These are phyloP conservation scores for Proliferodiscus dingleyae DNA, from an alignment of 2,329 filamentous ascomycete species.

Conservation along the genomic window DNA sequence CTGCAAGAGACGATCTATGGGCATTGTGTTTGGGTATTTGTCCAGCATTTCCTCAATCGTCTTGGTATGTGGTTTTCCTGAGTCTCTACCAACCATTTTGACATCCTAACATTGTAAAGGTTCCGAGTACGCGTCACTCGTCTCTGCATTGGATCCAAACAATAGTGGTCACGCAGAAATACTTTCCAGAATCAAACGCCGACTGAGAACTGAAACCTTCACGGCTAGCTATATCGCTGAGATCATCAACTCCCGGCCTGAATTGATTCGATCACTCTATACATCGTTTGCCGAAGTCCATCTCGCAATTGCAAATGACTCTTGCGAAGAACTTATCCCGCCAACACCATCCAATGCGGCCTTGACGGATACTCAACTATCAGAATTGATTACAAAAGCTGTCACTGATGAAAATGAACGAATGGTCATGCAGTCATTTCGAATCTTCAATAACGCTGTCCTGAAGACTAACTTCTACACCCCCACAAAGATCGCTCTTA, in stretches of 20 bases:
- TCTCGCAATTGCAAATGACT: conserved; percentile 50
- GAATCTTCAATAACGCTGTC: conserved; percentile 87
- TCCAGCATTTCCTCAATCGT: conserved; percentile 96
- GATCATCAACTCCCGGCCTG: conserved; percentile 88
- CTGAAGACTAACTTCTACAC: conserved; percentile 95
- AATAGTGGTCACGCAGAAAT: conserved; percentile 80
- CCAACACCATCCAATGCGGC: conserved; percentile 59
- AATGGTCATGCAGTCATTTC: conserved; percentile 97
- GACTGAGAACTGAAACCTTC: conserved; percentile 92
- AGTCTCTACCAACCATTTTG: neutral
- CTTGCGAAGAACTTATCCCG: conserved; percentile 47
- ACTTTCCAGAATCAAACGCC: conserved; percentile 89
- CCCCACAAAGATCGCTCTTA: conserved; percentile 94
- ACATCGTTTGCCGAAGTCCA: conserved; percentile 88
- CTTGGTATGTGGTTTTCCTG: conserved; percentile 51
- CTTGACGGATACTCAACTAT: conserved; percentile 68
- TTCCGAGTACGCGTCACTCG: conserved; percentile 84
- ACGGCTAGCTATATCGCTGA: conserved; percentile 97
- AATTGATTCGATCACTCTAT: conserved; percentile 81
- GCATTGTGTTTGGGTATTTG: conserved; percentile 95
- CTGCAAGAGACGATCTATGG: conserved; percentile 96
- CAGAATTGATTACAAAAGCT: conserved; percentile 73
- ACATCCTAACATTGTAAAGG: conserved; percentile 29
- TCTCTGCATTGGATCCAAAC: conserved; percentile 70
- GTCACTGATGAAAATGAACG: conserved; percentile 90